phyloP scores from a whole-genome alignment of 331 rosid genomes.

The Quercus phellos region DNA sequence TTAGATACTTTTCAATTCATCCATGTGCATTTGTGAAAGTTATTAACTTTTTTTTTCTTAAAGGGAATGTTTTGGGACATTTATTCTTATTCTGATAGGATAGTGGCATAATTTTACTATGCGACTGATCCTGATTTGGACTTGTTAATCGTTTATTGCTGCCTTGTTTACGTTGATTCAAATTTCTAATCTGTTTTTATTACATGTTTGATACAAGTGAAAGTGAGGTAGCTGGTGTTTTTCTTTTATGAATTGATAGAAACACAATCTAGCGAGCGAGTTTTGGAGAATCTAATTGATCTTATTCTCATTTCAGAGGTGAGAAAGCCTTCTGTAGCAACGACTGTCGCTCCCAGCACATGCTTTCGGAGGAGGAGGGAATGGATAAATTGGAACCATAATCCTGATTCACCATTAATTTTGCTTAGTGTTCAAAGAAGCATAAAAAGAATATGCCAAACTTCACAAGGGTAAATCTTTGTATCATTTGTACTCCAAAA shows the following conservation, averaged over 20 bases:
- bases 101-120: neutral
- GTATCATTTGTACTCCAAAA: neutral
- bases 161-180: neutral
- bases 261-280: neutral
- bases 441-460: neutral
- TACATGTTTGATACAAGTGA: neutral
- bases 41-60: neutral
- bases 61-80: too few species aligned
- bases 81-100: neutral
- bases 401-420: neutral
- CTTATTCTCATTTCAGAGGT: slow-evolving; percentile 52
- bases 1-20: neutral
- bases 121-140: neutral
- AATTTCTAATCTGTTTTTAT: neutral
- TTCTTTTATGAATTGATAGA: neutral
- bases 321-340: slow-evolving; percentile 90
- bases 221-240: neutral
- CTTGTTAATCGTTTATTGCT: neutral
- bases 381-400: slow-evolving; percentile 31
- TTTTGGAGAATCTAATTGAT: neutral
- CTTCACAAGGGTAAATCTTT: neutral
- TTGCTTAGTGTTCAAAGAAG: slow-evolving; percentile 7
- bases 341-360: slow-evolving; percentile 74
- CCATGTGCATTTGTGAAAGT: neutral
- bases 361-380: slow-evolving; percentile 65